Evolutionary conservation across 2,329 filamentous ascomycete species (phyloP).

Genomic region (Achaetomium macrosporum): DNA sequence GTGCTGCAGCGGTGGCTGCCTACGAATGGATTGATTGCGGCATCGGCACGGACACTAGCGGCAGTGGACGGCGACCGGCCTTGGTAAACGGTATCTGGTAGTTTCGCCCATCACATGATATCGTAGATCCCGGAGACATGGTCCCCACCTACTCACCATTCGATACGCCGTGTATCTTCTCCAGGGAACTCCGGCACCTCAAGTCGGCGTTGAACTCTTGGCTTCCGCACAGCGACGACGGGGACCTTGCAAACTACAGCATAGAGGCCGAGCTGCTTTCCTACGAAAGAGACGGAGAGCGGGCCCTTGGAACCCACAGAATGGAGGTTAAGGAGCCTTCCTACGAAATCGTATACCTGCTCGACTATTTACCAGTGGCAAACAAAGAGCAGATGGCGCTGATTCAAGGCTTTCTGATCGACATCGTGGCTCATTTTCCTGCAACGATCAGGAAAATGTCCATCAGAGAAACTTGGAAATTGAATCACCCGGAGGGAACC

Average conservation of each 20-base stretch:
- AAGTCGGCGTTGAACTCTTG: not conserved
- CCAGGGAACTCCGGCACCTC: not conserved
- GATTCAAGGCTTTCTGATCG: not conserved
- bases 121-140: not conserved
- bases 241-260: not conserved
- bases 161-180: not conserved
- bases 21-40: not conserved
- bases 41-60: not conserved
- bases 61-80: not conserved
- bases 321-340: not conserved
- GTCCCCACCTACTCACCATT: not conserved
- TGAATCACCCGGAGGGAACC: not conserved
- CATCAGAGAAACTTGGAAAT: not conserved
- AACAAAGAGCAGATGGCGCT: not conserved
- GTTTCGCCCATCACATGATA: not conserved
- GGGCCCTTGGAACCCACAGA: not conserved
- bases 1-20: not conserved
- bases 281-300: not conserved
- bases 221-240: not conserved
- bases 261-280: not conserved
- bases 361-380: not conserved
- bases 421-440: not conserved
- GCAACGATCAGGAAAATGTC: not conserved
- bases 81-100: not conserved
- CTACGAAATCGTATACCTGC: not conserved